Evolutionary conservation across 495 filamentous ascomycete genomes (phyloP), one percentile per base, ranked within the genome.

Genomic region (Tuber umbilicatum): DNA sequence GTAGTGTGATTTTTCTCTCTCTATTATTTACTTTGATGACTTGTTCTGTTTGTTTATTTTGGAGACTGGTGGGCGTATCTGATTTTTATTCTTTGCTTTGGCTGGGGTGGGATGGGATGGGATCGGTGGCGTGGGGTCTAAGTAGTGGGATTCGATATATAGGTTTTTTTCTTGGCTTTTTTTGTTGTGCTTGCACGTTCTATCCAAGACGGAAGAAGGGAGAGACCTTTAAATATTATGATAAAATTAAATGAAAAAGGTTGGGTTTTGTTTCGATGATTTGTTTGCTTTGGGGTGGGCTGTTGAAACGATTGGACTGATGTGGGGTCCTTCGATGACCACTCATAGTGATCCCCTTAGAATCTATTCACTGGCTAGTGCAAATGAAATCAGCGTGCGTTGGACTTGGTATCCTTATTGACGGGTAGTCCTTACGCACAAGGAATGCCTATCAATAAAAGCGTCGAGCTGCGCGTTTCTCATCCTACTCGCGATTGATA

Each of bases 161-260:
- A 31, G 55, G 50, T 64, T 31, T 27, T 64, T 10, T n/a, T 60
- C 16, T 64, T 10, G 0, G 23, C 21, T n/a, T 64, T 12, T 64
- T 64, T 55, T 27, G n/a, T 27, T 55, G 50, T 3, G 55, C 31
- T 23, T 64, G 55, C 55, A 12, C 23, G 7, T 55, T 64, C 27
- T 64, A 64, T 31, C 7, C 27, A 64, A 64, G 55, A 64, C 55
- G 55, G 6, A 64, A 60, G 50, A 60, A 31, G 5, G 45, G 23
- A 23, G n/a, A n/a, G 16, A 3, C 2, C 12, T 64, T 31, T 64
- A 64, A 64, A 64, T 31, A 31, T 60, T 31, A 31, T 31, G n/a
- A 64, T 64, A 64, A n/a, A n/a, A n/a, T n/a, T n/a, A n/a, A 64
- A 64, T 64, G 31, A 64, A 31, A 64, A 64, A 31, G n/a, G n/a